Percentiles rank a stretch among this genome's conserved stretches.
These are phyloP conservation scores for Alternaria panax DNA, from an alignment of 2,329 filamentous ascomycete genomes.

Conservation along the genomic window DNA sequence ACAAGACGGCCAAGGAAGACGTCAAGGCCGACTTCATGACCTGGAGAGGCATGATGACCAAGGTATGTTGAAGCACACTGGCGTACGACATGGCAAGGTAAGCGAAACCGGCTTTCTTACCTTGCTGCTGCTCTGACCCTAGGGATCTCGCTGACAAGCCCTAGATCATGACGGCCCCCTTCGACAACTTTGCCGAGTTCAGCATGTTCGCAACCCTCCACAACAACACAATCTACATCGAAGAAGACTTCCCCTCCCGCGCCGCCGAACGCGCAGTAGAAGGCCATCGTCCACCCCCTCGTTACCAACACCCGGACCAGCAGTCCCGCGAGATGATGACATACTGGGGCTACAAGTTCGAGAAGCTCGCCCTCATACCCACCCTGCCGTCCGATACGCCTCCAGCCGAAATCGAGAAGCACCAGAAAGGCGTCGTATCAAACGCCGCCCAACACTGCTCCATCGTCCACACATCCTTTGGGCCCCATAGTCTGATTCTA, in stretches of 20 bases:
- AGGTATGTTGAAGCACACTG: slow-evolving; percentile 62
- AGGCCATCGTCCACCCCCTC: slow-evolving; percentile 30
- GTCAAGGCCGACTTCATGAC: slow-evolving; percentile 80
- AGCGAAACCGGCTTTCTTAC: slow-evolving; percentile 23
- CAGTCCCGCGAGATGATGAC: slow-evolving; percentile 82
- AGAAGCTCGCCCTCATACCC: slow-evolving; percentile 80
- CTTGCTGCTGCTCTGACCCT: slow-evolving; percentile 10
- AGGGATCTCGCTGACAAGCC: slow-evolving; percentile 6
- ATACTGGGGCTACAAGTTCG: slow-evolving; percentile 99
- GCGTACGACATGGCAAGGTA: slow-evolving; percentile 16
- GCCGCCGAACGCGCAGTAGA: slow-evolving; percentile 64
- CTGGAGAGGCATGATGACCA: slow-evolving; percentile 99
- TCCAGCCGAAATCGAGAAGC: slow-evolving; percentile 78
- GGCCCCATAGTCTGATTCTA: slow-evolving; percentile 75
- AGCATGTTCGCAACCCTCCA: slow-evolving; percentile 95
- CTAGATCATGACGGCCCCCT: slow-evolving; percentile 85
- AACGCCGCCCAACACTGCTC: slow-evolving; percentile 97
- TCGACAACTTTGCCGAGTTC: slow-evolving; percentile 81
- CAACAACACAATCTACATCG: slow-evolving; percentile 83
- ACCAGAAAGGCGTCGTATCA: slow-evolving; percentile 75
- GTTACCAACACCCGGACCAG: slow-evolving; percentile 57
- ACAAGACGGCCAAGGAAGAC: slow-evolving; percentile 69
- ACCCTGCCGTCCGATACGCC: slow-evolving; percentile 79
- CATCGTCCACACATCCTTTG: slow-evolving; percentile 86
- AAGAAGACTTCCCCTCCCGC: slow-evolving; percentile 84